Conservation (phyloP, 352 stramenopile genomes). For the Pythium vanterpoolii region DNA sequence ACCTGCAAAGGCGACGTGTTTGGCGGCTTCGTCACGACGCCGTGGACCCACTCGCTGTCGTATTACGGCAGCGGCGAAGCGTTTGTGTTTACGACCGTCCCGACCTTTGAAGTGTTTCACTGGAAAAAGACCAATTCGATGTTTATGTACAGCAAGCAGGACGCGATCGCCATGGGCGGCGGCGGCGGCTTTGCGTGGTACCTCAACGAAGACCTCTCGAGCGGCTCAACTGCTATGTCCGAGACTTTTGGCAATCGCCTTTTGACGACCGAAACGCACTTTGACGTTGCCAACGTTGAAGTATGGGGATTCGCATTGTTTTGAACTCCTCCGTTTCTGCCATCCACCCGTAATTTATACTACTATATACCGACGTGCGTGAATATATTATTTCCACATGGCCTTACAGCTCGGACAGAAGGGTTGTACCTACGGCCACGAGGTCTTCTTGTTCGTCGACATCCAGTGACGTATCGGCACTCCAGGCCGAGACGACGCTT, state of each 20-base stretch:
- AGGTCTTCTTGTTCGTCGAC: conserved; percentile 56
- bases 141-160: conserved; percentile 70
- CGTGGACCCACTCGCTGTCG: conserved; percentile 45
- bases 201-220: conserved; percentile 64
- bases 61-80: conserved; percentile 74
- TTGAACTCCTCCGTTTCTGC: conserved; percentile 27
- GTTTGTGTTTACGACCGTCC: conserved; percentile 67
- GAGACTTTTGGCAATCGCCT: conserved; percentile 66
- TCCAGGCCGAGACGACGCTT: conserved; percentile 24
- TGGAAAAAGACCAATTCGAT: conserved; percentile 66
- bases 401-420: conserved; percentile 14
- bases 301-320: conserved; percentile 69
- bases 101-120: conserved; percentile 53
- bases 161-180: conserved; percentile 71
- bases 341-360: conserved; percentile 25
- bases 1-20: conserved; percentile 62
- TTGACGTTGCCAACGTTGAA: conserved; percentile 58
- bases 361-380: background rate
- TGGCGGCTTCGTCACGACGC: conserved; percentile 47
- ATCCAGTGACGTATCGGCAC: conserved; percentile 36
- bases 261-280: conserved; percentile 46
- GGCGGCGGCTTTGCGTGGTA: conserved; percentile 67
- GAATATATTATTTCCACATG: conserved; percentile 14
- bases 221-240: conserved; percentile 39
- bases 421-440: conserved; percentile 3